These are phyloP conservation scores for Zoysia matrella DNA, from an alignment of 202 grass and related monocot species.

Conservation along the genomic window DNA sequence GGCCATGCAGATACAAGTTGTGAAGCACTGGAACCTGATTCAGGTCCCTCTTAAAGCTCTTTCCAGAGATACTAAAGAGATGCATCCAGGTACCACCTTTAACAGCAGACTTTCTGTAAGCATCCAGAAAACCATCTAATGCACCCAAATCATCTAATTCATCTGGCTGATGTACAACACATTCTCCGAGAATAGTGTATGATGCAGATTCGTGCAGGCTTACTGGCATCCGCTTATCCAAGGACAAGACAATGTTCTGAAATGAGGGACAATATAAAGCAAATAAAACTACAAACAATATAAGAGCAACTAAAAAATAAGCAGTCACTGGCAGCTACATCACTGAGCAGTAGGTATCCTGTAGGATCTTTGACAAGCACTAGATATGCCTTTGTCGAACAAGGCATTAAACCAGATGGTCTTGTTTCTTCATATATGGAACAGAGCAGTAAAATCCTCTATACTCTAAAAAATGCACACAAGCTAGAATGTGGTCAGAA, in stretches of 20 bases:
- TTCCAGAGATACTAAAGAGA: constrained; percentile 49
- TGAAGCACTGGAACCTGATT: constrained; percentile 58
- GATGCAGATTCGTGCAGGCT: constrained; percentile 58
- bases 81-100: constrained; percentile 69
- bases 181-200: constrained; percentile 72
- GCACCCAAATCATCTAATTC: constrained; percentile 49
- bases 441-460: no score
- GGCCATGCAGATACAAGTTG: constrained; percentile 60
- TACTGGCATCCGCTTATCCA: constrained; percentile 67
- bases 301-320: constrained; percentile 23
- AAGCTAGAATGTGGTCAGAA: not conserved
- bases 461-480: not conserved
- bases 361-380: no score
- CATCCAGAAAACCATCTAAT: constrained; percentile 62
- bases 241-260: constrained; percentile 60
- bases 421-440: no score
- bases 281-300: constrained; percentile 32
- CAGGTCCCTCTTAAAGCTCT: constrained; percentile 38
- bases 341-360: not conserved
- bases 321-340: not conserved
- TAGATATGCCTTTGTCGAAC: no score
- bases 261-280: constrained; percentile 44
- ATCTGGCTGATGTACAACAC: constrained; percentile 35
- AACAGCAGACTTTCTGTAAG: constrained; percentile 54
- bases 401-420: no score